These are phyloP conservation scores for Alternaria sp. DNA, from an alignment of 2,329 filamentous ascomycete genomes.

Conservation along the genomic window DNA sequence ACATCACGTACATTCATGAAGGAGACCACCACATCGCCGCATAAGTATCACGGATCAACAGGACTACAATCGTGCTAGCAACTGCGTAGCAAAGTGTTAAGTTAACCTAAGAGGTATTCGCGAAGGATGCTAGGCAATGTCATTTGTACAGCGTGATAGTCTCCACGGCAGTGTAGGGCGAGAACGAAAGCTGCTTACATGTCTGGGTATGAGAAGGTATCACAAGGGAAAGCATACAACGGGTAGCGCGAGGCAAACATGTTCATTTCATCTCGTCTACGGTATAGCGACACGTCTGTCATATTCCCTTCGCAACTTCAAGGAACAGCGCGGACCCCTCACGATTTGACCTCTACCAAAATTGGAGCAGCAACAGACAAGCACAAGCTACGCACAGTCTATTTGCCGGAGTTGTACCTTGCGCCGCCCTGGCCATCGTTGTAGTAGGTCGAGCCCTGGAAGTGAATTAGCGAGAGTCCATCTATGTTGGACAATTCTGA, in stretches of 20 bases:
- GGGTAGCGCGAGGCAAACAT: not conserved
- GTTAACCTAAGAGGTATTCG: too few relatives aligned
- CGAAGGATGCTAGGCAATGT: too few relatives aligned
- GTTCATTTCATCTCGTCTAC: not conserved
- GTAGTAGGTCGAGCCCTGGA: constrained; percentile 45
- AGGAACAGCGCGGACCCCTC: not conserved
- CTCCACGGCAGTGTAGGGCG: not conserved
- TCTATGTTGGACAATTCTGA: not conserved
- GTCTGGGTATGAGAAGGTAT: not conserved
- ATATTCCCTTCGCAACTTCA: not conserved
- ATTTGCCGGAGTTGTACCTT: constrained; percentile 36
- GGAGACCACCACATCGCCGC: not conserved
- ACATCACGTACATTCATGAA: not conserved
- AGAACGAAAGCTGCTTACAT: not conserved
- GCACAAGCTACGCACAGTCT: not conserved
- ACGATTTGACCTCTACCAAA: not conserved
- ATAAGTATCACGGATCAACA: not conserved
- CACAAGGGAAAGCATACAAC: not conserved
- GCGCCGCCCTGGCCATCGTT: constrained; percentile 44
- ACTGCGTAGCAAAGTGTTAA: too few relatives aligned
- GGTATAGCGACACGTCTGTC: not conserved
- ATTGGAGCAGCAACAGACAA: not conserved
- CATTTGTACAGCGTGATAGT: too few relatives aligned
- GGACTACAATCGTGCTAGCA: too few relatives aligned
- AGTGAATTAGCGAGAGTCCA: not conserved